Percentiles rank a stretch among this genome's conserved stretches.
Conservation (phyloP, 331 rosid species). For the Pyrus hybrid region DNA sequence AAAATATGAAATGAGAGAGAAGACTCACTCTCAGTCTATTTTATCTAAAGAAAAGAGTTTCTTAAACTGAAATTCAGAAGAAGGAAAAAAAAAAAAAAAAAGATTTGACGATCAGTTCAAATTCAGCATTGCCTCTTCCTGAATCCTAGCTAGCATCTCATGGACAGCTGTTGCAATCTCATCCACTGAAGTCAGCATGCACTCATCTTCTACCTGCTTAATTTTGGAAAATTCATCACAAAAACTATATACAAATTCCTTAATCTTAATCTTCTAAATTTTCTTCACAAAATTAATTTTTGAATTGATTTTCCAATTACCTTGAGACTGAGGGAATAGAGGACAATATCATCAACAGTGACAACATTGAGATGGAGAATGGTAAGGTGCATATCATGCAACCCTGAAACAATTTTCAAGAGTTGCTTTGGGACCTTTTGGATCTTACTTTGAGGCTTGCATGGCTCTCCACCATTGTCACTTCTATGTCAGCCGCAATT, state of each 20-base stretch:
- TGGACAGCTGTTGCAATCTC: conserved; percentile 80
- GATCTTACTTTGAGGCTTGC: conserved; percentile 83
- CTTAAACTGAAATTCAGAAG: background rate
- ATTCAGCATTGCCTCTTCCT: conserved; percentile 42
- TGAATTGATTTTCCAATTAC: conserved; percentile 21
- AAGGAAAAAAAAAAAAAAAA: background rate
- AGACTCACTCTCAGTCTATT: background rate
- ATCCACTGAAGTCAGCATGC: conserved; percentile 77
- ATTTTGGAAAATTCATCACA: background rate
- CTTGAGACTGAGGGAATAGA: conserved; percentile 78
- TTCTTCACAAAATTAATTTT: background rate
- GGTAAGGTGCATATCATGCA: conserved; percentile 63
- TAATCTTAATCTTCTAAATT: background rate
- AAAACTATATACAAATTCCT: background rate
- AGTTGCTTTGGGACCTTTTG: conserved; percentile 68
- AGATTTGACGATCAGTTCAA: background rate
- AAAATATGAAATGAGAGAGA: background rate
- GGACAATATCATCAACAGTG: conserved; percentile 45
- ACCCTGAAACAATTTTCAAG: conserved; percentile 58
- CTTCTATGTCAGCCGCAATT: conserved; percentile 81
- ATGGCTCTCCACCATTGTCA: conserved; percentile 89
- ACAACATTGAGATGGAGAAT: conserved; percentile 84
- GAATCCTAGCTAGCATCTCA: conserved; percentile 60
- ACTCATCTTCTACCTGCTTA: conserved; percentile 80
- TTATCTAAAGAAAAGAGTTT: background rate